Evolutionary conservation across 1,284 basidiomycete genomes (phyloP).

Genomic region (Sparassis latifolia): DNA sequence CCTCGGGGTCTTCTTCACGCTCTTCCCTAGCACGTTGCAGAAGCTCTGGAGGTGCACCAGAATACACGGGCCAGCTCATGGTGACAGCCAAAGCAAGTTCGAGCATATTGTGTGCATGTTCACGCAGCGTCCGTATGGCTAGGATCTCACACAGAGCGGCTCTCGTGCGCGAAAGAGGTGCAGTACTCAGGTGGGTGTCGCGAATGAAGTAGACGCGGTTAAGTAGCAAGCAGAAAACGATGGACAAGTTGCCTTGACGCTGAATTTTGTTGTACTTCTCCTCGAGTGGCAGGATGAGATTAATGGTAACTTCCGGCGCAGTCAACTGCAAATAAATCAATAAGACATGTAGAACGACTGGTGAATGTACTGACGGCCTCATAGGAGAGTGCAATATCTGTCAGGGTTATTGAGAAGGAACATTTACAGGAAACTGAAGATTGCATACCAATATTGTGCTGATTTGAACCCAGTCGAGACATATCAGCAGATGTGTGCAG

Average conservation of each 20-base stretch:
- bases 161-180: slow-evolving; percentile 67
- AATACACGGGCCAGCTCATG: slow-evolving; percentile 84
- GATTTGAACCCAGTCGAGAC: slow-evolving; percentile 4
- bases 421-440: not conserved
- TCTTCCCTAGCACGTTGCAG: slow-evolving; percentile 63
- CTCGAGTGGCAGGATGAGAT: slow-evolving; percentile 68
- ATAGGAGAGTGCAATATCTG: slow-evolving; percentile 72
- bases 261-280: slow-evolving; percentile 69
- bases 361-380: slow-evolving; percentile 46
- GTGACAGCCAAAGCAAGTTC: slow-evolving; percentile 77
- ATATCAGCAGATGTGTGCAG: not conserved
- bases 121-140: slow-evolving; percentile 75
- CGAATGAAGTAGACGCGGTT: slow-evolving; percentile 84
- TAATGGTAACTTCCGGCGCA: slow-evolving; percentile 83
- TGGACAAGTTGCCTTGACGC: slow-evolving; percentile 57
- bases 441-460: slow-evolving; percentile 58
- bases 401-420: slow-evolving; percentile 3
- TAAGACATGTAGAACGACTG: not conserved
- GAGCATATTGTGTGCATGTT: slow-evolving; percentile 71
- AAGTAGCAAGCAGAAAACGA: slow-evolving; percentile 85
- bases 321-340: slow-evolving; percentile 43
- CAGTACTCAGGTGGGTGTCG: slow-evolving; percentile 60
- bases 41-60: slow-evolving; percentile 67
- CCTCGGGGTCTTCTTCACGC: slow-evolving; percentile 68
- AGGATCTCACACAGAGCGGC: slow-evolving; percentile 86